Conservation (phyloP, 257 asterid species). For the Echites panduratus region DNA sequence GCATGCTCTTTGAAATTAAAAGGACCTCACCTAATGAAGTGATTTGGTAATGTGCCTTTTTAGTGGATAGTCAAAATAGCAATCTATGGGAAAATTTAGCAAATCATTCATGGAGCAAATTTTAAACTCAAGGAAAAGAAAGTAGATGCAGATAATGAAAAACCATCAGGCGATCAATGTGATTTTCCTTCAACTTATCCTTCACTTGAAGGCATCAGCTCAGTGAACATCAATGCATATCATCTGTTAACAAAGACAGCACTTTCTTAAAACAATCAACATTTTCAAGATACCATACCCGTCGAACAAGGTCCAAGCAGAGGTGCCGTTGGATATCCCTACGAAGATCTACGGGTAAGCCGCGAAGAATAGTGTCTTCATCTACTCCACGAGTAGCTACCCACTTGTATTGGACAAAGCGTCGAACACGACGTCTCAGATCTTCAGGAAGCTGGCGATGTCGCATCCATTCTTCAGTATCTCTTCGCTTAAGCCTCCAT, state of each 20-base stretch:
- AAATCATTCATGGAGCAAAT: neutral
- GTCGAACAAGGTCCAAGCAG: conserved; percentile 93
- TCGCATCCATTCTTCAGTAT: conserved; percentile 95
- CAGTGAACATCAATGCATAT: neutral
- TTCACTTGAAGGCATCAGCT: neutral
- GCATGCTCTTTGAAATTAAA: neutral
- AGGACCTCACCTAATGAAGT: neutral
- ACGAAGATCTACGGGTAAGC: conserved; percentile 81
- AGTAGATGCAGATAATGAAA: neutral
- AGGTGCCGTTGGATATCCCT: conserved; percentile 92
- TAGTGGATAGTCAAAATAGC: neutral
- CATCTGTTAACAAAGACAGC: neutral
- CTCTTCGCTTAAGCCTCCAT: conserved; percentile 88
- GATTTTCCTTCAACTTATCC: neutral
- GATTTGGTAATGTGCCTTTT: neutral
- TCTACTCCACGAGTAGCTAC: conserved; percentile 93
- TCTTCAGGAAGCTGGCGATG: conserved; percentile 97
- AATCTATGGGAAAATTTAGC: neutral
- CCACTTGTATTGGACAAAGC: conserved; percentile 90
- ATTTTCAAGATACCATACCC: conserved; percentile 42
- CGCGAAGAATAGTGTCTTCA: conserved; percentile 75
- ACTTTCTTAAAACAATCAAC: conserved; percentile 1
- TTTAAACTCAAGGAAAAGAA: neutral
- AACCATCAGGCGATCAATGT: neutral
- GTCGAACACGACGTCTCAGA: conserved; percentile 71